Base-by-base conservation (phyloP, 2,329 filamentous ascomycete genomes). In the Xylaria sp. region DNA sequence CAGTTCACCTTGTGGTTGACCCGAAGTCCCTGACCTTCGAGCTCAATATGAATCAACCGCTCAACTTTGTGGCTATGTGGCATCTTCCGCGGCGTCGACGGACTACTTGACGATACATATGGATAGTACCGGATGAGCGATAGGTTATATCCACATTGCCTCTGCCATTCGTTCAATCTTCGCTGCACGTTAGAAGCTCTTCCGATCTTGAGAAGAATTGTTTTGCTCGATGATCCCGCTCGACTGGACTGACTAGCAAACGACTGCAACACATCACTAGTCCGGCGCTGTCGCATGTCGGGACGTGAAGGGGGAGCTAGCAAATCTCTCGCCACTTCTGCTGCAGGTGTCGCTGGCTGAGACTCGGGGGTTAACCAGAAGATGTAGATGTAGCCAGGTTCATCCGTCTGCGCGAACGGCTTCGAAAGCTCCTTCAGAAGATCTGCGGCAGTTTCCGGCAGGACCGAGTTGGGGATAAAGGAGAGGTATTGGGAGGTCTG, bases 371-470 rank as follows among this genome's bases (percentile, higher is more conserved):
- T 97, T 25, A 97, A 85, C 94, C 95, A 97, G 84, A 98, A 99
- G 79, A 99, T 97, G 85, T 99, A 99, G 72, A 99, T 98, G 81
- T 96, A 99, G 42, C 96, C 96, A 13, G 91, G 84, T 72, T 96
- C 92, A 71, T 96, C 92, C 61, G 85, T 82, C 25, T 87, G 82
- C 0, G 93, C 94, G 51, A 94, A 87, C 0, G 93, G 82, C 86
- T 96, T 77, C 79, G 84, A 87, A 10, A 98, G 84, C 78, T 98
- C 94, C 2, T 90, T 83, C 66, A 95, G 85, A 3, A 98, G 84
- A 5, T 84, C 81, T 0, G 93, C 90, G 0, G 92, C 85, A 0
- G 89, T 91, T 72, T 90, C 83, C 1, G 92, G 89, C 1, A 90
- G 85, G 4, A 93, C 82, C 1, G 84, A 80, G 9, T 85, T 78